Evolutionary conservation across 192 early-diverging fungal genomes (phyloP), one percentile per base, ranked within the genome.

Genomic region (Backusella psychrophila): DNA sequence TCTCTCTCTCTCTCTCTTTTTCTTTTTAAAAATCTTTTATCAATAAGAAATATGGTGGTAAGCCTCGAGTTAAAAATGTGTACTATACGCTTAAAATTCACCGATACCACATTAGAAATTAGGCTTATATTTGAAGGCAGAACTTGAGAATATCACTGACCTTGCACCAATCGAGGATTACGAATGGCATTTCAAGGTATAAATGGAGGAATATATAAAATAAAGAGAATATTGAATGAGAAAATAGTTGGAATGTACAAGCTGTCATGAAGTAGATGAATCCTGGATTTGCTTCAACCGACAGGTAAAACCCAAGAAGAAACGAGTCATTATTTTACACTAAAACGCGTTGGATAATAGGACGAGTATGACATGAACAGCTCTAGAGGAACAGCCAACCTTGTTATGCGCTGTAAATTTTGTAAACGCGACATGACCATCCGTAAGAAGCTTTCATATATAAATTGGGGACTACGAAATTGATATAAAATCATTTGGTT

Each of bases 341-440:
- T 86, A 7, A 71, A 69, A 70, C 49, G 72, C 53, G 31, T 59
- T 33, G 23, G 52, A 49, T 75, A 29, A 90, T 75, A 90, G 87
- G 91, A 93, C 19, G 77, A 81, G 26, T 85, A 79, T 21, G 86
- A 92, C 35, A 88, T 93, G 71, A 81, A 89, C 35, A 92, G 93
- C 65, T 91, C 90, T 71, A 86, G 93, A 75, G 94, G 94, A 35
- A 85, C 87, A 15, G 94, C 96, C 41, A 96, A 97, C 80, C 79
- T 97, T 46, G 91, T 94, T 38, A 96, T 98, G 93, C 81, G 82
- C 46, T 98, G 95, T 90, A 95, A 97, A 86, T 94, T 94, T 76
- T 96, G 94, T 84, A 93, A 91, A 76, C 90, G 91, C 56, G 92
- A 93, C 77, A 83, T 85, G 66, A 91, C 89, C 34, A 88, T 88